Base-by-base conservation (phyloP, 331 rosid genomes). In the Phaseolus coccineus region DNA sequence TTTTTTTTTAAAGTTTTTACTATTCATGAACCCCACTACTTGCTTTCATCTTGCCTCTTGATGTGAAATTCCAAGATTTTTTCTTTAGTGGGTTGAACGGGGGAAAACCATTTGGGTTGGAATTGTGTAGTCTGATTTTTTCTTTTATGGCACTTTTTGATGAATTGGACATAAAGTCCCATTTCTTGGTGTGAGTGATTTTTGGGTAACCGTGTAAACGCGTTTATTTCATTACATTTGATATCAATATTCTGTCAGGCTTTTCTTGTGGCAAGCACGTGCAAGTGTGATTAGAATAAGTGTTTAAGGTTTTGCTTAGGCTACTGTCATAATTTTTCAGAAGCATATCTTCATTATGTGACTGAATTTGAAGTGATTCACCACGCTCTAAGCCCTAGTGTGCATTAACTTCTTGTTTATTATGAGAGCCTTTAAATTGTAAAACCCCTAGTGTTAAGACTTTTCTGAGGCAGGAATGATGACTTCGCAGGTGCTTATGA, bases 101-200 rank as follows among this genome's bases (percentile, higher is more conserved):
- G 40, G 64, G 57, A 3, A 74, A n/a, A 59, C 12, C 59, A n/a
- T 62, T 63, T 62, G 13, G 48, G 40, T 81, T 76, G 59, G 25
- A 46, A 22, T 72, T 44, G 5, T 69, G 14, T 46, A 11, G 47
- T 42, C 66, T 55, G 7, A 6, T 48, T 71, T 58, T 80, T 63
- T 40, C 27, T 69, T 57, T 46, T 59, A 48, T 80, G 53, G 22
- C 33, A 70, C 44, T 84, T 64, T 16, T 42, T 61, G 7, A 39
- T 75, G 40, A 14, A 51, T 30, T 35, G 55, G n/a, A 1, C 19
- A 13, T 53, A 16, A 37, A 51, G 9, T 56, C 2, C 1, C 47
- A 6, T 14, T 4, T 56, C 8, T 48, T 50, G 40, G n/a, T 58
- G 1, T 4, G 24, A 15, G 33, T 73, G 76, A 48, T 13, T 37